A percentile compares a stretch with the other conserved stretches of the same genome.
Evolutionary conservation across 768 basidiomycete genomes (phyloP).

Genomic region (Boletus rex-veris): DNA sequence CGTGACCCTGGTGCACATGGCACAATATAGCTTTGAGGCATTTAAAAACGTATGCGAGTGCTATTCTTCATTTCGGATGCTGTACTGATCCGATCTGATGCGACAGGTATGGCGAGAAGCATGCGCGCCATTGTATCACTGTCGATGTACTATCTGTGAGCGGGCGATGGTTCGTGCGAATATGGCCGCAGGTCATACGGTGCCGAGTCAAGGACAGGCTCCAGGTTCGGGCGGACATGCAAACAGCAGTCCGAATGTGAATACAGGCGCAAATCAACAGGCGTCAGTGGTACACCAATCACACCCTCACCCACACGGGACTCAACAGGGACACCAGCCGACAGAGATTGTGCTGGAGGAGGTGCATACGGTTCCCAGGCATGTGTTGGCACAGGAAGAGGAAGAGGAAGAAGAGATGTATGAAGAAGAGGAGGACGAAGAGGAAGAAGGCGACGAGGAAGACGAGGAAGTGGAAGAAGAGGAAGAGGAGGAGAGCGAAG

Average conservation of each 20-base stretch:
- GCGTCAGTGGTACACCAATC: neutral
- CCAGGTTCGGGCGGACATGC: conserved; percentile 5
- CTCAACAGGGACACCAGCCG: conserved; percentile 9
- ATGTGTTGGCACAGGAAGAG: conserved; percentile 25
- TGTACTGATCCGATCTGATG: conserved; percentile 1
- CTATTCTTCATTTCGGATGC: neutral
- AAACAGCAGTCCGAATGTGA: neutral
- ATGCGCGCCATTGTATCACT: conserved; percentile 66
- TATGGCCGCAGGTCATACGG: conserved; percentile 37
- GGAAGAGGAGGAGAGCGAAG: conserved; percentile 34
- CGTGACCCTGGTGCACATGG: conserved; percentile 49
- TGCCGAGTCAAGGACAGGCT: conserved; percentile 26
- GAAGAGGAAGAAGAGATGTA: conserved; percentile 30
- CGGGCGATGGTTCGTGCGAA: conserved; percentile 57
- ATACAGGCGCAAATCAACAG: conserved; percentile 6
- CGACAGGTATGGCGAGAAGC: conserved; percentile 71
- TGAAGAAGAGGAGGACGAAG: conserved; percentile 17
- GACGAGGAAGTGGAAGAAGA: conserved; percentile 32
- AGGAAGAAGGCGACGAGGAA: conserved; percentile 24
- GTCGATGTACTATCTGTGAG: conserved; percentile 70
- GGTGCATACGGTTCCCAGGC: conserved; percentile 17
- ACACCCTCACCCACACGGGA: conserved; percentile 3
- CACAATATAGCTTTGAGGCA: conserved; percentile 55
- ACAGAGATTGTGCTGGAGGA: conserved; percentile 28
- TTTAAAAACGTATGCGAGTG: conserved; percentile 47